These are phyloP conservation scores for Puccinia horiana DNA, from an alignment of 1,284 basidiomycete species.

Conservation along the genomic window DNA sequence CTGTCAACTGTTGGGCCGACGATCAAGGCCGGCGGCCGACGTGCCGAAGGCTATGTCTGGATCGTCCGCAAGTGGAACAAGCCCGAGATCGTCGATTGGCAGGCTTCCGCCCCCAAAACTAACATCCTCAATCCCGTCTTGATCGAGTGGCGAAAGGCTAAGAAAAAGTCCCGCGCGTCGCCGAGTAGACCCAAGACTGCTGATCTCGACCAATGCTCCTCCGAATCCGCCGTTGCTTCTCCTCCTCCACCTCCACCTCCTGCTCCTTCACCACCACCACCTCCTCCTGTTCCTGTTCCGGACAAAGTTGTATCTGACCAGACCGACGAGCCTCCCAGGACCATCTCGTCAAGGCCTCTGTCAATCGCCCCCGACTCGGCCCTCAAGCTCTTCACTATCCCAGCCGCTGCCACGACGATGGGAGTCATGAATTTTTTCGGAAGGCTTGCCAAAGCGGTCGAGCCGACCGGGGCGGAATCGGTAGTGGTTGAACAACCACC, in stretches of 20 bases:
- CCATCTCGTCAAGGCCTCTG: conserved; percentile 52
- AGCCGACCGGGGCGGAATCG: neutral
- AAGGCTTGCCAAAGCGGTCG: neutral
- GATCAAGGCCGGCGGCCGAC: conserved; percentile 38
- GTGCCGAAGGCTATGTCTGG: conserved; percentile 56
- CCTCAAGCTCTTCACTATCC: conserved; percentile 65
- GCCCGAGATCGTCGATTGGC: conserved; percentile 49
- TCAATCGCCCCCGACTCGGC: conserved; percentile 68
- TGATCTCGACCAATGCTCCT: neutral
- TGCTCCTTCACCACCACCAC: conserved; percentile 27
- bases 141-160: conserved; percentile 54
- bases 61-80: conserved; percentile 55
- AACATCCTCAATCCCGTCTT: conserved; percentile 35
- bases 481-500: neutral
- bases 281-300: conserved; percentile 47
- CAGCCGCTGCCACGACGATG: conserved; percentile 53
- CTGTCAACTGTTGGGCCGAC: conserved; percentile 48
- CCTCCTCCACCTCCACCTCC: neutral
- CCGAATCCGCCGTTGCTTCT: neutral
- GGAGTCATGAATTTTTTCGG: conserved; percentile 62
- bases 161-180: conserved; percentile 51
- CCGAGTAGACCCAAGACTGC: neutral
- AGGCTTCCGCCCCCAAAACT: conserved; percentile 2
- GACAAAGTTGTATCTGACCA: too few species aligned
- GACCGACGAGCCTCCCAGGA: conserved; percentile 51